Evolutionary conservation across 2,329 filamentous ascomycete genomes (phyloP).

Genomic region (Cercospora sp.): DNA sequence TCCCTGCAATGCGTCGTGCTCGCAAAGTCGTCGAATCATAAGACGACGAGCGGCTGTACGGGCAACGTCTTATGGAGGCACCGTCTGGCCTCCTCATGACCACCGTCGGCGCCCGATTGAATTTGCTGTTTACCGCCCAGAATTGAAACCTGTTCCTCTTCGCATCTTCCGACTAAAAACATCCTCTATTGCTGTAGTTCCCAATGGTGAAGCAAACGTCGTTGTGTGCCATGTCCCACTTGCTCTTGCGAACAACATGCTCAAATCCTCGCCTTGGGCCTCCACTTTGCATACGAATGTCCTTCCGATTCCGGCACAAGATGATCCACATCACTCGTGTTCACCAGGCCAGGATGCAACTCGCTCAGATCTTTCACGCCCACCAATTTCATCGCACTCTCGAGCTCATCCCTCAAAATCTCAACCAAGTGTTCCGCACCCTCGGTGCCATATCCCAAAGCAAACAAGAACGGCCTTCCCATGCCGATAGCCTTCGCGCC

Average conservation of each 20-base stretch:
- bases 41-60: no score
- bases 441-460: conserved; percentile 58
- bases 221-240: background rate
- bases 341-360: conserved; percentile 60
- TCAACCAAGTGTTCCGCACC: conserved; percentile 46
- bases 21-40: no score
- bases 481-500: conserved; percentile 63
- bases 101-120: no score
- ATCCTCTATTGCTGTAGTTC: background rate
- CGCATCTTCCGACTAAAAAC: background rate
- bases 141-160: background rate
- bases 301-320: conserved; percentile 42
- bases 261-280: conserved; percentile 16
- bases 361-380: conserved; percentile 60
- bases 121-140: background rate
- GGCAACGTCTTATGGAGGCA: no score
- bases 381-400: conserved; percentile 64
- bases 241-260: background rate
- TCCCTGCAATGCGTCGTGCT: no score
- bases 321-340: conserved; percentile 51
- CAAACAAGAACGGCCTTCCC: conserved; percentile 61
- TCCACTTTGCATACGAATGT: conserved; percentile 26
- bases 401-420: conserved; percentile 56
- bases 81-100: no score
- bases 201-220: background rate